These are phyloP conservation scores for Atalantia buxifolia DNA, from an alignment of 345 rosid species.

Conservation along the genomic window DNA sequence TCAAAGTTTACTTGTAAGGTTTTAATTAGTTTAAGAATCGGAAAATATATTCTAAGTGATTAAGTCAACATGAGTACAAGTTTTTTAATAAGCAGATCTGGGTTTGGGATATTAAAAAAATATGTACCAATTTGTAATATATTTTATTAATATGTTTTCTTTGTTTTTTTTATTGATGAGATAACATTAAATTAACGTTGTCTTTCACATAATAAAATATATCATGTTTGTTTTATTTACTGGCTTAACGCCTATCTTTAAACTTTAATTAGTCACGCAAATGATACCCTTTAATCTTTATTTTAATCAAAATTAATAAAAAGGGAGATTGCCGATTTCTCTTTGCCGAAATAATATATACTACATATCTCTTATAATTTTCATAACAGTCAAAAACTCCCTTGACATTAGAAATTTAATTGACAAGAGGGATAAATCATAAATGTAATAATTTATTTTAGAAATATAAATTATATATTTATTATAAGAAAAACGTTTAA, in stretches of 20 bases:
- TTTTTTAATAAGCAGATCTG: not conserved
- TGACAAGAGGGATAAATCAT: too few relatives aligned
- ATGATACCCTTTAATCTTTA: not conserved
- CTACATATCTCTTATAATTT: too few relatives aligned
- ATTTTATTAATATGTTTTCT: not conserved
- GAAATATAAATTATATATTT: too few relatives aligned
- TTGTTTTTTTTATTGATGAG: not conserved
- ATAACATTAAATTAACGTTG: not conserved
- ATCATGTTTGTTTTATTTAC: not conserved
- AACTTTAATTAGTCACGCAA: not conserved
- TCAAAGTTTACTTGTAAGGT: not conserved
- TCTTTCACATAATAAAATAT: not conserved
- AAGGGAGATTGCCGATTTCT: too few relatives aligned
- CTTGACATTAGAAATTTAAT: too few relatives aligned
- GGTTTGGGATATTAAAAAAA: not conserved
- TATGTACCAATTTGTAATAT: not conserved
- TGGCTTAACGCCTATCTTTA: not conserved
- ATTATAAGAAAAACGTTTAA: too few relatives aligned
- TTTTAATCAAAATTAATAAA: not conserved
- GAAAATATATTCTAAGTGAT: too few relatives aligned
- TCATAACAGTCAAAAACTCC: too few relatives aligned
- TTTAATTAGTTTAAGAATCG: not conserved
- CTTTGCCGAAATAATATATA: too few relatives aligned
- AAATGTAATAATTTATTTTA: too few relatives aligned
- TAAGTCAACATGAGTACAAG: not conserved